A percentile compares a stretch with the other conserved stretches of the same genome.
These are phyloP conservation scores for Saccharomycopsis capsularis DNA, from an alignment of 805 yeast species.

Conservation along the genomic window DNA sequence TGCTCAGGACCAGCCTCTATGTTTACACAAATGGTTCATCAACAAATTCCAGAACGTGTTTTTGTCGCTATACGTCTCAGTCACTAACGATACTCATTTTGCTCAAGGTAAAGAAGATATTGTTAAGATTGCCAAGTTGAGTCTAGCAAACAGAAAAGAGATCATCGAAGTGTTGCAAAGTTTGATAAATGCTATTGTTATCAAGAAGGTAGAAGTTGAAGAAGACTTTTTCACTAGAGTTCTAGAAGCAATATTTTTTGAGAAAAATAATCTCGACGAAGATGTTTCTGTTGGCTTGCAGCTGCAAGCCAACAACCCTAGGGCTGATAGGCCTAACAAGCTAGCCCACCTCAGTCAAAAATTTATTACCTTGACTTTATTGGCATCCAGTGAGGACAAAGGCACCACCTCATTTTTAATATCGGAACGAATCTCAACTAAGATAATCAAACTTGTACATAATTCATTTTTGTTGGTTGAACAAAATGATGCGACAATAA, in stretches of 20 bases:
- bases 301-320: background rate
- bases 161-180: slow-evolving; percentile 5
- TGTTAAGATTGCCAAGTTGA: slow-evolving; percentile 13
- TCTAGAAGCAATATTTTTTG: background rate
- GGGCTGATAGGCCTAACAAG: background rate
- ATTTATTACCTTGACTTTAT: slow-evolving; percentile 14
- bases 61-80: background rate
- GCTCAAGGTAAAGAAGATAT: background rate
- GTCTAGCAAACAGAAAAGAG: background rate
- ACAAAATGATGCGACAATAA: background rate
- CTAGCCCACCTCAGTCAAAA: slow-evolving; percentile 7
- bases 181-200: slow-evolving; percentile 4
- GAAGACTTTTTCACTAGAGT: background rate
- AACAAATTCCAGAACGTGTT: background rate
- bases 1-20: no score
- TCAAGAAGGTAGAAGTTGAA: background rate
- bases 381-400: background rate
- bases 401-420: no score
- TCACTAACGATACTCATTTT: no score
- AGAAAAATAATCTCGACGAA: background rate
- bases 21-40: background rate
- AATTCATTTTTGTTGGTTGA: background rate
- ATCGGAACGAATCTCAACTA: background rate
- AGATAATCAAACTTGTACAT: no score
- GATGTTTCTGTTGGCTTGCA: background rate